Conservation (phyloP, 2,329 filamentous ascomycete genomes). For the Penicillium italicum region DNA sequence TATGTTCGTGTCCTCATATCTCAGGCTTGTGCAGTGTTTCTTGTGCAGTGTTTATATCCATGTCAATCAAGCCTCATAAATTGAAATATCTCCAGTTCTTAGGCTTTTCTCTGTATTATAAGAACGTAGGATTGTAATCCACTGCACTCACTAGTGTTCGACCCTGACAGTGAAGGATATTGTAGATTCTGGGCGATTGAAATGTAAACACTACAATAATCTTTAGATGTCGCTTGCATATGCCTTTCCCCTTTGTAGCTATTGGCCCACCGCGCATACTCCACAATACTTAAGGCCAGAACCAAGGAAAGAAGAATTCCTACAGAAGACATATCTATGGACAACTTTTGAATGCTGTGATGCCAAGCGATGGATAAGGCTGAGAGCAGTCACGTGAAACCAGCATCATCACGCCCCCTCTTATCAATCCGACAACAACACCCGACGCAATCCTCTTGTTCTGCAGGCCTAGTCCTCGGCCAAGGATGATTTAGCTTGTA, state of each 20-base stretch:
- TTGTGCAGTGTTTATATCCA: not conserved
- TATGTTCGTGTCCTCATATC: not conserved
- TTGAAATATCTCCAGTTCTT: not conserved
- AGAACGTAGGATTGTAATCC: not conserved
- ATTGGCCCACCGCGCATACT: too few species aligned
- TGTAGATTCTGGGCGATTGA: too few species aligned
- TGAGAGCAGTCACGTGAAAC: slow-evolving; percentile 20
- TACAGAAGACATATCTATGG: not conserved
- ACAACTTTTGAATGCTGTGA: not conserved
- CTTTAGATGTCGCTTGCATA: not conserved
- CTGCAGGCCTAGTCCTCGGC: slow-evolving; percentile 16
- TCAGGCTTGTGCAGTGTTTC: not conserved
- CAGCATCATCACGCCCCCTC: slow-evolving; percentile 18
- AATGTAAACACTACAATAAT: too few species aligned
- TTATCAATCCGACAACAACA: slow-evolving; percentile 25
- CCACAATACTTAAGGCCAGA: not conserved
- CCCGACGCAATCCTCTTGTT: slow-evolving; percentile 13
- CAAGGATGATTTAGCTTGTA: slow-evolving; percentile 26
- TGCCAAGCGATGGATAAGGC: slow-evolving; percentile 15
- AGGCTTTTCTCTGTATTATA: not conserved
- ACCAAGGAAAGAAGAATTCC: too few species aligned
- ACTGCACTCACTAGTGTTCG: not conserved
- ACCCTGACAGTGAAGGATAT: not conserved
- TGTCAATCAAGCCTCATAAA: not conserved
- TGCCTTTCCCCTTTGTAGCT: too few species aligned